A percentile compares a stretch with the other conserved stretches of the same genome.
Conservation (phyloP, 345 rosid genomes). For the Mercurialis annua region DNA sequence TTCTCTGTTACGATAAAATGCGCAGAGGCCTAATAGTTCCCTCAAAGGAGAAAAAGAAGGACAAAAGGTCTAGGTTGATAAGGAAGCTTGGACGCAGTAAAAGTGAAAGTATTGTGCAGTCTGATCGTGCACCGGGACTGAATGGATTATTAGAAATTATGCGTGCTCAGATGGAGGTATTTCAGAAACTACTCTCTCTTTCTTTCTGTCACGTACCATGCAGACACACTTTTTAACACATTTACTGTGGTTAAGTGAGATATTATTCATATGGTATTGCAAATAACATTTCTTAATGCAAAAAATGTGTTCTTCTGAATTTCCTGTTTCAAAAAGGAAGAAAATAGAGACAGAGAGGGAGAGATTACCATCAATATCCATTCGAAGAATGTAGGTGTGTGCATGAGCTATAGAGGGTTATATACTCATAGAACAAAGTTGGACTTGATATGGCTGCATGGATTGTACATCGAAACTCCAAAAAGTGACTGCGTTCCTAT, state of each 20-base stretch:
- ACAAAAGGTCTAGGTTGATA: slow-evolving; percentile 75
- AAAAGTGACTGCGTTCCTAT: too few species aligned
- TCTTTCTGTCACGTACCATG: too few species aligned
- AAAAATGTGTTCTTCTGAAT: neutral
- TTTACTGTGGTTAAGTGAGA: too few species aligned
- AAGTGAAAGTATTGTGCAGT: slow-evolving; percentile 59
- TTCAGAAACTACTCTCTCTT: neutral
- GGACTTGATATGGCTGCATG: too few species aligned
- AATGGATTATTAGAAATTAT: slow-evolving; percentile 77
- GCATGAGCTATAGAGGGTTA: too few species aligned
- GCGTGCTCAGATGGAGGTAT: slow-evolving; percentile 98
- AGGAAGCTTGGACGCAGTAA: slow-evolving; percentile 90
- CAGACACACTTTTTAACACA: too few species aligned
- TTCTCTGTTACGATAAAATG: slow-evolving; percentile 5
- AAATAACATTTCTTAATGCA: neutral
- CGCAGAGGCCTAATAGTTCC: slow-evolving; percentile 90
- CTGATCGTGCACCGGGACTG: slow-evolving; percentile 69
- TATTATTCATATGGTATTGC: neutral
- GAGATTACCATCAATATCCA: too few species aligned
- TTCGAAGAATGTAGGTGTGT: too few species aligned
- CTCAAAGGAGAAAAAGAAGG: slow-evolving; percentile 83
- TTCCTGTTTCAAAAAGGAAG: neutral
- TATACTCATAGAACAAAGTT: too few species aligned
- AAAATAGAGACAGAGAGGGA: neutral
- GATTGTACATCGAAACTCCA: too few species aligned